Evolutionary conservation across 2,329 filamentous ascomycete genomes (phyloP).

Genomic region (Salinomyces thailandicus): DNA sequence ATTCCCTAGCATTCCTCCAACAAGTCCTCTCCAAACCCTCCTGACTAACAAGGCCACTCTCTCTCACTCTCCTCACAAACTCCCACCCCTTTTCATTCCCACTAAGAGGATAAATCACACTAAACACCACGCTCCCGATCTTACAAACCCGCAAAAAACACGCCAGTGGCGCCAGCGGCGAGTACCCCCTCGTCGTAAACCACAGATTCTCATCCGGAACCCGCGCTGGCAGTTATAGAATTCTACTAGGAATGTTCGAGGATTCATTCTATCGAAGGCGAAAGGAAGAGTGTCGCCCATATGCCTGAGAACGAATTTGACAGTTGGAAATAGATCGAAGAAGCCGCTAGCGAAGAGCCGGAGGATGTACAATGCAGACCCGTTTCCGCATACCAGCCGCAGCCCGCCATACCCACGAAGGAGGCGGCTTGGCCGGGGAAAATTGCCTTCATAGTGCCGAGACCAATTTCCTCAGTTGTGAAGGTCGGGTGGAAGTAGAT

Average conservation of each 20-base stretch:
- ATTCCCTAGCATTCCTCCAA: constrained; percentile 38
- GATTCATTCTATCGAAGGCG: constrained; percentile 41
- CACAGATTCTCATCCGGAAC: constrained; percentile 41
- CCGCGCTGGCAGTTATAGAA: constrained; percentile 24
- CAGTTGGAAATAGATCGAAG: constrained; percentile 41
- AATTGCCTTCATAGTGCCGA: constrained; percentile 30
- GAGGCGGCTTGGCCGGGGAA: constrained; percentile 13
- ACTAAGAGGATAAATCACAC: constrained; percentile 47
- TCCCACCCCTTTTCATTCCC: constrained; percentile 36
- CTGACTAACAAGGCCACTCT: constrained; percentile 37
- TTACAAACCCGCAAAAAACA: constrained; percentile 22
- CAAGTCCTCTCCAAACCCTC: constrained; percentile 39
- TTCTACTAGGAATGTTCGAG: constrained; percentile 9
- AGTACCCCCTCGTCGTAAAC: constrained; percentile 48
- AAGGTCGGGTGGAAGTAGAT: constrained; percentile 40
- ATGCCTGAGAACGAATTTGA: constrained; percentile 46
- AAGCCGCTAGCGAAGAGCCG: constrained; percentile 41
- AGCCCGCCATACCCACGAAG: constrained; percentile 29
- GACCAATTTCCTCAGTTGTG: constrained; percentile 23
- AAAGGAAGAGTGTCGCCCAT: constrained; percentile 48
- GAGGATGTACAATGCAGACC: constrained; percentile 39
- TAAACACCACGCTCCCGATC: constrained; percentile 44
- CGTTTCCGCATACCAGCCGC: constrained; percentile 40
- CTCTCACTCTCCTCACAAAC: constrained; percentile 39
- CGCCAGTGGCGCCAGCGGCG: constrained; percentile 38